These are phyloP conservation scores for Alloteropsis semialata DNA, from an alignment of 176 grass and related monocot genomes.

Conservation along the genomic window DNA sequence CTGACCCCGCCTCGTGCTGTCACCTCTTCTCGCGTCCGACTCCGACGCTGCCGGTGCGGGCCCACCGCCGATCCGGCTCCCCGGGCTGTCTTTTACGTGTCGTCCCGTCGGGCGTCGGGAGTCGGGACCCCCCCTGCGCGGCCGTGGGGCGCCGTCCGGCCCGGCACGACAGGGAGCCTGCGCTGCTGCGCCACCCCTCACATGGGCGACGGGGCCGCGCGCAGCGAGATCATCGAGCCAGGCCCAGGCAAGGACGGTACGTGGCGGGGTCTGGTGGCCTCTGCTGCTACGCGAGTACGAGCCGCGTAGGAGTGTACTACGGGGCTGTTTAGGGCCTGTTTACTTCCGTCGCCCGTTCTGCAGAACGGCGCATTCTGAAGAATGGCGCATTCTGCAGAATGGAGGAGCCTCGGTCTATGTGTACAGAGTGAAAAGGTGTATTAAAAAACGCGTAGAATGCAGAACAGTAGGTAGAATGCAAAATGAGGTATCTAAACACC, in stretches of 20 bases:
- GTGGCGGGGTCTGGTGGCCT: neutral
- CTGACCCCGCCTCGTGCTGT: constrained; percentile 15
- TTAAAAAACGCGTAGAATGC: too few species aligned
- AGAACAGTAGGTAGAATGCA: too few species aligned
- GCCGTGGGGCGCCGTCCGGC: neutral
- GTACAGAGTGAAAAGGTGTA: too few species aligned
- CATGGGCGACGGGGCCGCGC: neutral
- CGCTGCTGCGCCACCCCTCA: neutral
- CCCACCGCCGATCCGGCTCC: neutral
- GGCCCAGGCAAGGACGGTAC: neutral
- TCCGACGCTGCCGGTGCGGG: neutral
- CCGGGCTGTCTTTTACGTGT: neutral
- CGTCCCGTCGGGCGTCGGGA: too few species aligned
- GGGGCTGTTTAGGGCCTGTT: too few species aligned
- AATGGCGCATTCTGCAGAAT: too few species aligned
- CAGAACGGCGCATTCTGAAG: too few species aligned
- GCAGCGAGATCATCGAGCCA: neutral
- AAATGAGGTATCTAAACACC: too few species aligned
- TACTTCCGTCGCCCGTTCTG: too few species aligned
- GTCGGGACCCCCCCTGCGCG: neutral
- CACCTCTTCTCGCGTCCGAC: neutral
- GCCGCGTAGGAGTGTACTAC: neutral
- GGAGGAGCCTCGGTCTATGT: too few species aligned
- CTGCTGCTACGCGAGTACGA: neutral
- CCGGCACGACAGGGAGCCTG: neutral